Conservation (phyloP, 169 alveolate species). For the Cryptosporidium sp. region DNA sequence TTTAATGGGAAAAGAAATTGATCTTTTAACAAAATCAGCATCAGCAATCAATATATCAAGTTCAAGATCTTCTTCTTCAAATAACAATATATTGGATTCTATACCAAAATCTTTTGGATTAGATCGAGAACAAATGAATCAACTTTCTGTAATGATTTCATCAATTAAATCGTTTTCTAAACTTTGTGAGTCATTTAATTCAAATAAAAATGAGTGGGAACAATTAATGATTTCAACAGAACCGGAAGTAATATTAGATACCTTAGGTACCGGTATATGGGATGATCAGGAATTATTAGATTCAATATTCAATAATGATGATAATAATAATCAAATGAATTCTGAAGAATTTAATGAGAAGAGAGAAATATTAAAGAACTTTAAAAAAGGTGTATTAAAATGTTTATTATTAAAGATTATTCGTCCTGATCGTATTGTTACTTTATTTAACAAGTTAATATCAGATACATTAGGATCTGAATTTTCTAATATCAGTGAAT, state of each 20-base stretch:
- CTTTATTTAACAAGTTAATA: conserved; percentile 85
- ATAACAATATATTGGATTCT: neutral
- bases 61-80: neutral
- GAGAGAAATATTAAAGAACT: neutral
- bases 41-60: neutral
- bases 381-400: conserved; percentile 76
- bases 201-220: conserved; percentile 70
- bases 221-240: conserved; percentile 71
- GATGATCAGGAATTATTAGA: neutral
- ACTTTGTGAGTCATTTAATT: conserved; percentile 44
- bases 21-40: conserved; percentile 28
- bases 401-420: conserved; percentile 87
- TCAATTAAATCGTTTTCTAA: conserved; percentile 56
- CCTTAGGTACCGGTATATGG: conserved; percentile 36
- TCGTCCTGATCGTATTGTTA: conserved; percentile 95
- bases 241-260: conserved; percentile 71
- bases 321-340: conserved; percentile 12
- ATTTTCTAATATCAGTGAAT: conserved; percentile 89
- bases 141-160: conserved; percentile 10
- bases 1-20: conserved; percentile 23
- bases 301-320: neutral
- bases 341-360: conserved; percentile 7
- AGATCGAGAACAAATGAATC: conserved; percentile 35
- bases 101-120: conserved; percentile 20
- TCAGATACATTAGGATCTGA: conserved; percentile 89